Evolutionary conservation across 305 asterid genomes (phyloP).

Genomic region (Fraxinus paxiana): DNA sequence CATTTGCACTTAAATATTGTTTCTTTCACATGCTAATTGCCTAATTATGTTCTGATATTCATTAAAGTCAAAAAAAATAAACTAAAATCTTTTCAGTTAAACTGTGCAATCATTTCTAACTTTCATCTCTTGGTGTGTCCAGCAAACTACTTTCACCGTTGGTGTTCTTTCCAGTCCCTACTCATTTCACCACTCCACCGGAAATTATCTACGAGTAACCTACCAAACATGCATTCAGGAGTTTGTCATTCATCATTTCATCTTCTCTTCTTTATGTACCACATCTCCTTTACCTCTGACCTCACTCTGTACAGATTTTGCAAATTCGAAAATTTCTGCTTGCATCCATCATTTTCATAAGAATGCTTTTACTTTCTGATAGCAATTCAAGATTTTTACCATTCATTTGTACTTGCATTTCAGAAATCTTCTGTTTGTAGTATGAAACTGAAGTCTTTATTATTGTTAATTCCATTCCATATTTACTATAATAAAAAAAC

Average conservation of each 20-base stretch:
- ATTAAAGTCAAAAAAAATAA: background rate
- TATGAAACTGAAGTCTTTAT: background rate
- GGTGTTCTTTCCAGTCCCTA: background rate
- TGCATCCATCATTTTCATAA: background rate
- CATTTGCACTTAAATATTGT: conserved; percentile 27
- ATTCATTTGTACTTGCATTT: conserved; percentile 25
- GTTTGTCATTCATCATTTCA: background rate
- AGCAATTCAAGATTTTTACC: conserved; percentile 15
- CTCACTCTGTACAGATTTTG: background rate
- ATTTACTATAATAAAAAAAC: background rate
- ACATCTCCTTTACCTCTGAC: background rate
- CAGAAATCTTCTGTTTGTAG: conserved; percentile 10
- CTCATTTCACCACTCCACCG: background rate
- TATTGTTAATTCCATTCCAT: background rate
- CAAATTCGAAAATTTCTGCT: background rate
- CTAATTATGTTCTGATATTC: background rate
- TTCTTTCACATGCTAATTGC: conserved; percentile 7
- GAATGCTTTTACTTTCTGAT: conserved; percentile 10
- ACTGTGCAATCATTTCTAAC: background rate
- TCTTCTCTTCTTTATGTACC: background rate
- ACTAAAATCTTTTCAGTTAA: background rate
- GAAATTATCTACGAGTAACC: background rate
- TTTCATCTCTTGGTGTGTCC: background rate
- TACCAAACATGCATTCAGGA: background rate
- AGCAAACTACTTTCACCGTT: background rate